A percentile compares a stretch with the other conserved stretches of the same genome.
Evolutionary conservation across 1,139 yeast species (phyloP).

Genomic region (Yamadazyma trypodendri): DNA sequence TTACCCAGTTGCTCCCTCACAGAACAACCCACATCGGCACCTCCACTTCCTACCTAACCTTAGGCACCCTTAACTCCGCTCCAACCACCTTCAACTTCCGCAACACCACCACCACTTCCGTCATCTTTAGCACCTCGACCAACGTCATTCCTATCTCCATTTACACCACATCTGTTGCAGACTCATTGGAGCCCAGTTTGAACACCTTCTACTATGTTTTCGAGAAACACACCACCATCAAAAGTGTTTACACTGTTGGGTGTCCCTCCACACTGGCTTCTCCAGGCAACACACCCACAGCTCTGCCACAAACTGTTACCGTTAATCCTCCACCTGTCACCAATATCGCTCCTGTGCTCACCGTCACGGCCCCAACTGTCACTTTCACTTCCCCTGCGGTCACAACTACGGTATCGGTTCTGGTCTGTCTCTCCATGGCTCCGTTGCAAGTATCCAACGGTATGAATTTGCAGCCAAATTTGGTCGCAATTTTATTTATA

Average conservation of each 20-base stretch:
- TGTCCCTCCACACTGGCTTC: neutral
- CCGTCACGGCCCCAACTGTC: conserved; percentile 2
- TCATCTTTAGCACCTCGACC: neutral
- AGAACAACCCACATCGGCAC: conserved; percentile 5
- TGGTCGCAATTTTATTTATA: too few relatives aligned
- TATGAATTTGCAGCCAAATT: too few relatives aligned
- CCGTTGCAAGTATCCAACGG: neutral
- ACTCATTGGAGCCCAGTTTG: conserved; percentile 5
- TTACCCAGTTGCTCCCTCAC: conserved; percentile 5
- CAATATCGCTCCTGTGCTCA: neutral
- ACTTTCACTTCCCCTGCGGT: neutral
- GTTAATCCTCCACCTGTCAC: conserved; percentile 1
- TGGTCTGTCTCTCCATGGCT: neutral
- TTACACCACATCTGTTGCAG: conserved; percentile 7
- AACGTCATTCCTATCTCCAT: conserved; percentile 5
- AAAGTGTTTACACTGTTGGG: neutral
- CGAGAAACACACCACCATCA: neutral
- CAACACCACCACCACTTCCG: conserved; percentile 6
- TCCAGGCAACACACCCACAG: conserved; percentile 1
- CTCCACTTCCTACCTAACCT: conserved; percentile 1
- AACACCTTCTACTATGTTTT: conserved; percentile 9
- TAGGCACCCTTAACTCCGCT: conserved; percentile 1
- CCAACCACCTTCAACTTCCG: conserved; percentile 6
- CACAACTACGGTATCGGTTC: neutral
- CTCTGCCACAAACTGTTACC: neutral